Base-by-base conservation (phyloP, 176 grass and related monocot species). In the Pharus latifolius region DNA sequence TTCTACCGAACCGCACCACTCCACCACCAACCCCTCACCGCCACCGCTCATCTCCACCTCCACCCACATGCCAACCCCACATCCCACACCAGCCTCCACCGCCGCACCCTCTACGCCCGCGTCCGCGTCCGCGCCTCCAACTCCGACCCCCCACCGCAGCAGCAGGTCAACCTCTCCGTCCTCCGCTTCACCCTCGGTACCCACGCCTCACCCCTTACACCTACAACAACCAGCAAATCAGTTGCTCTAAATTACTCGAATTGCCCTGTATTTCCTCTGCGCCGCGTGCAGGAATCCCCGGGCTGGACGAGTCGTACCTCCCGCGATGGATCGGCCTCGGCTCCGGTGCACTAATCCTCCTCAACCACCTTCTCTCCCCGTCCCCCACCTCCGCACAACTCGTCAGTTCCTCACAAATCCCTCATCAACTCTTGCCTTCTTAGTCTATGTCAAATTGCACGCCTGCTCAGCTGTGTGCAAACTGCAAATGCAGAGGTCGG, bases 151-250 rank as follows among this genome's bases (percentile, higher is more conserved):
- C 47, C 73, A 37, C 74, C 17, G 67, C 82, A 65, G 63, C 76
- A 88, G 67, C 78, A 98, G 78, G 54, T 94, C 70, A 78, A 91
- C 75, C 78, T 98, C 76, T 98, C 95, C 60, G 87, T 98, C 56
- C 90, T 98, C 42, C 90, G 95, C 52, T 98, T 98, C 87, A 93
- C 95, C 58, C 87, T 98, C 69, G 92, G 92, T 82, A 74, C 64
- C 35, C 6, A 0, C 10, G 47, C 22, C n/a, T 24, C 55, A 13
- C 31, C 22, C n/a, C 45, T 16, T 7, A 44, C 57, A 7, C n/a
- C 45, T 18, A 54, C 23, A 0, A 23, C 33, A 16, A 59, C 3
- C 47, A 30, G 19, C 17, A 31, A 24, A 37, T 22, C 17, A 19
- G 32, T 25, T 22, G 50, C 49, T 56, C 35, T 12, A 24, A 2